Percentiles rank a stretch among this genome's conserved stretches.
Evolutionary conservation across 768 basidiomycete genomes (phyloP).

Genomic region (Lyophyllum decastes): DNA sequence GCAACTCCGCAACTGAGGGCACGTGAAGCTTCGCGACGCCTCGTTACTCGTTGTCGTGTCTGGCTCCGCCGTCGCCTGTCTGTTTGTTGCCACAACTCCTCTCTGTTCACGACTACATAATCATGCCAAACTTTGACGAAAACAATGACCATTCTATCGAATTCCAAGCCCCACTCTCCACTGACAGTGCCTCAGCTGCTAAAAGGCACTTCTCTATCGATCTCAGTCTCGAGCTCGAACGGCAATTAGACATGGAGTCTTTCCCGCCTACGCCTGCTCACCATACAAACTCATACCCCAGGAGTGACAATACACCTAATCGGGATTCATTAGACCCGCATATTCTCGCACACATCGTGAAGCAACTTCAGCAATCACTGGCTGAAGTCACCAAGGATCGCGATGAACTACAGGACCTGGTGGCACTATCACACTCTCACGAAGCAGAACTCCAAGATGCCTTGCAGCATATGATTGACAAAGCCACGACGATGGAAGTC

Average conservation of each 20-base stretch:
- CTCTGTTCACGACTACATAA: conserved; percentile 15
- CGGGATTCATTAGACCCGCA: conserved; percentile 68
- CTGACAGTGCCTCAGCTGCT: conserved; percentile 19
- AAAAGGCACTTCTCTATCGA: conserved; percentile 66
- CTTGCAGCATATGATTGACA: conserved; percentile 64
- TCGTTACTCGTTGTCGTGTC: conserved; percentile 1
- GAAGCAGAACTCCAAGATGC: conserved; percentile 67
- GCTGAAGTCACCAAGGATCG: conserved; percentile 68
- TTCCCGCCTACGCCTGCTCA: conserved; percentile 47
- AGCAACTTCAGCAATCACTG: conserved; percentile 68
- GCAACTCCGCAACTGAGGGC: background rate
- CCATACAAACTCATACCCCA: conserved; percentile 18
- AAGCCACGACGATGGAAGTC: conserved; percentile 58
- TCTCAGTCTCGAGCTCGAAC: conserved; percentile 78
- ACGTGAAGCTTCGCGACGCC: background rate
- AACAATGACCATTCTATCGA: conserved; percentile 36
- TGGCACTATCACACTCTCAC: conserved; percentile 50
- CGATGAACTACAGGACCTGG: conserved; percentile 58
- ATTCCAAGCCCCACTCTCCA: conserved; percentile 39
- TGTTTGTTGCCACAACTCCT: background rate
- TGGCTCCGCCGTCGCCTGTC: background rate
- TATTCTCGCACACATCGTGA: conserved; percentile 75
- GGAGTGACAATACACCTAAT: conserved; percentile 14
- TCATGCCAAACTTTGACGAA: conserved; percentile 29
- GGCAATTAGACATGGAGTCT: conserved; percentile 68